phyloP scores from a whole-genome alignment of 1,139 yeast species.

The Kodamaea anthophila region DNA sequence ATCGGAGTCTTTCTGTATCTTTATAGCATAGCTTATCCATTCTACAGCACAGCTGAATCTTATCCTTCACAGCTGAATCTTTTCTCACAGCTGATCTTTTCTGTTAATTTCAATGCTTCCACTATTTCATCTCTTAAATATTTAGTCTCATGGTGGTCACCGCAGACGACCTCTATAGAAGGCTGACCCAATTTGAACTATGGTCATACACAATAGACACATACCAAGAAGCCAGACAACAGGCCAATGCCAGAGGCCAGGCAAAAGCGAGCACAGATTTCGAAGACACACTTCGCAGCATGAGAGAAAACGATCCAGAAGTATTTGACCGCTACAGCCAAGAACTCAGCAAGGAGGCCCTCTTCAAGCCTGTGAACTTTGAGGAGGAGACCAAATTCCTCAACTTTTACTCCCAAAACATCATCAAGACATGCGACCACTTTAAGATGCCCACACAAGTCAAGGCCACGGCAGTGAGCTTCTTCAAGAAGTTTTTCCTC shows the following conservation, averaged over 20 bases:
- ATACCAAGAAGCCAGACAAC: constrained; percentile 40
- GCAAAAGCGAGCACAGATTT: constrained; percentile 34
- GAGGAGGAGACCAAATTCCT: constrained; percentile 71
- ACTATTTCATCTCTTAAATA: too few relatives aligned
- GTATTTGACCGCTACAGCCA: constrained; percentile 24
- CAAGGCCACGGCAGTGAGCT: constrained; percentile 78
- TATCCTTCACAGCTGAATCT: too few relatives aligned
- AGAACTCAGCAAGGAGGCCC: constrained; percentile 26
- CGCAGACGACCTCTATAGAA: constrained; percentile 80
- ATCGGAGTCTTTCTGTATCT: too few relatives aligned
- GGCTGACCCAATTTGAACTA: constrained; percentile 73
- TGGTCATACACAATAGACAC: constrained; percentile 76
- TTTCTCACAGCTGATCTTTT: too few relatives aligned
- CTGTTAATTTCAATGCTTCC: too few relatives aligned
- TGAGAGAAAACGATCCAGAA: constrained; percentile 26
- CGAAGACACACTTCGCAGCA: constrained; percentile 17
- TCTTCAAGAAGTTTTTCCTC: constrained; percentile 75
- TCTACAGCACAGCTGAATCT: too few relatives aligned
- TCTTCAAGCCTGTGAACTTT: constrained; percentile 44
- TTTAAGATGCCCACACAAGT: constrained; percentile 46
- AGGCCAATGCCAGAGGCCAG: constrained; percentile 48
- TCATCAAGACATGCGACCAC: constrained; percentile 47
- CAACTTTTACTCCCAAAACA: constrained; percentile 64
- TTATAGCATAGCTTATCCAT: too few relatives aligned
- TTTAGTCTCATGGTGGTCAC: too few relatives aligned